Evolutionary conservation across 1,284 basidiomycete species (phyloP).

Genomic region (Bjerkandera adusta): DNA sequence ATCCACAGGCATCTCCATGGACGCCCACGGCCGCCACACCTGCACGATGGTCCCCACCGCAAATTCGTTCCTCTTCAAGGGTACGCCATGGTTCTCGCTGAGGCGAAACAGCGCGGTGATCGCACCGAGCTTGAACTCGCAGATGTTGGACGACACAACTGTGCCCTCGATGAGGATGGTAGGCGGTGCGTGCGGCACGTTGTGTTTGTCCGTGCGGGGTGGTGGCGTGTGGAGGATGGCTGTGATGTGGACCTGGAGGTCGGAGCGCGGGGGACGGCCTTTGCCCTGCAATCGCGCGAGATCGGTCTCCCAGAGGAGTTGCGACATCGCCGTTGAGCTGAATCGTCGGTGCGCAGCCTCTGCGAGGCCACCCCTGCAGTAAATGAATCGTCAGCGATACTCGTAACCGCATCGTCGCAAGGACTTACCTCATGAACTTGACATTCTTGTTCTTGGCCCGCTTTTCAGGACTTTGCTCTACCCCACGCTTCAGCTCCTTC

Average conservation of each 20-base stretch:
- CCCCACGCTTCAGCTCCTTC: conserved; percentile 36
- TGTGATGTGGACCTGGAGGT: conserved; percentile 22
- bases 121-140: conserved; percentile 8
- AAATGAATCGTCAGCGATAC: background rate
- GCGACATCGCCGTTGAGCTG: conserved; percentile 37
- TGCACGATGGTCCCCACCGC: conserved; percentile 20
- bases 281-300: conserved; percentile 19
- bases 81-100: conserved; percentile 6
- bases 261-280: conserved; percentile 11
- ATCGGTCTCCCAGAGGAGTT: conserved; percentile 49
- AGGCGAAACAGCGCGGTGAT: conserved; percentile 22
- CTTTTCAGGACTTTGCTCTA: conserved; percentile 45
- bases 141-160: conserved; percentile 6
- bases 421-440: conserved; percentile 32
- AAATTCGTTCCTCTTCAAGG: conserved; percentile 19
- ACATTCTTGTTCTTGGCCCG: conserved; percentile 31
- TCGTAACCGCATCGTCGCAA: background rate
- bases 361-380: conserved; percentile 46
- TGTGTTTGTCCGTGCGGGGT: conserved; percentile 16
- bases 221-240: conserved; percentile 16
- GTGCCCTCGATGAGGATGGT: conserved; percentile 20
- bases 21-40: conserved; percentile 24
- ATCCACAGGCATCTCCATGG: too few species aligned
- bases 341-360: conserved; percentile 41
- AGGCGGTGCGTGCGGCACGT: conserved; percentile 21